Evolutionary conservation across 176 grass and related monocot species (phyloP), one percentile per base, ranked within the genome.

Genomic region (Aegilops tauschii): DNA sequence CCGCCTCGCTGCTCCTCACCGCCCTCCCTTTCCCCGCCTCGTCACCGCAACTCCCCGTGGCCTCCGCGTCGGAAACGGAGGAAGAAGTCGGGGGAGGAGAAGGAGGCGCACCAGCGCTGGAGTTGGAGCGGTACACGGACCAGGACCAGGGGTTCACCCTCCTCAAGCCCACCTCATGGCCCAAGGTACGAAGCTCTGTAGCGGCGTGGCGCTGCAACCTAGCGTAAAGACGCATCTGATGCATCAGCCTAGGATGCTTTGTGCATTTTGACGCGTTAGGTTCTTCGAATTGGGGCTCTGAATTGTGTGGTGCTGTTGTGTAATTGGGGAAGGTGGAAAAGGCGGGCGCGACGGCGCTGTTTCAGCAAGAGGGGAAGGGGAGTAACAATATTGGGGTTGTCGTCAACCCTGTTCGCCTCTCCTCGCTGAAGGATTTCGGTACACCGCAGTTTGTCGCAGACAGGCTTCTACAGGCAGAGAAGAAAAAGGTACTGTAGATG

Each of bases 401-500:
- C 32, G 92, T 98, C 25, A 94, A 88, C 76, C 96, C 96, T 4
- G 93, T 98, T 9, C 93, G 96, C 11, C 87, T 98, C 40, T 88
- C 92, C 20, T 91, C 96, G 29, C 85, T 98, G 49, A 83, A 79
- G 39, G 96, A 98, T 32, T 98, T 98, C 29, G 96, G 93, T 32
- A 94, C 93, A 2, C 93, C 92, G n/a, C 86, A 95, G 61, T 95
- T 98, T 1, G 90, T 98, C 4, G 96, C 96, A 2, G 86, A 94
- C 17, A 98, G 91, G 77, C 93, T 98, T 80, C 76, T 98, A 39
- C 93, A 92, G 84, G 93, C 93, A 73, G 96, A 98, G 75, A 92
- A 82, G 83, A 94, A 90, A 90, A 98, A 98, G 96, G 96, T 98
- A 25, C 23, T 25, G 23, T 25, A 49, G 10, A 59, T 32, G n/a